phyloP scores from a whole-genome alignment of 2,329 filamentous ascomycete species.

The Claviceps pusilla region DNA sequence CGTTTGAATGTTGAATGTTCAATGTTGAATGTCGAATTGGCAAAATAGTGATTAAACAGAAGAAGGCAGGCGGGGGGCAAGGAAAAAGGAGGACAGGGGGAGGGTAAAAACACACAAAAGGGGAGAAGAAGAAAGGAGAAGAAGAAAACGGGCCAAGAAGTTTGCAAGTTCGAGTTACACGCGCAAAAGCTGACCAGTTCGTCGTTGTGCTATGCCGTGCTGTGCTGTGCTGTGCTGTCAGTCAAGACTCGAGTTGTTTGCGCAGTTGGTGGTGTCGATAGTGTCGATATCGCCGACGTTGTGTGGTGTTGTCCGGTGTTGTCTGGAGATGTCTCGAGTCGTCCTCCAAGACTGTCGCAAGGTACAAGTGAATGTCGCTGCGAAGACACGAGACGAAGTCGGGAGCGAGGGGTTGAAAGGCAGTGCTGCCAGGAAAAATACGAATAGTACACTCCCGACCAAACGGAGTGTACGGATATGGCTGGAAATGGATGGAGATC shows the following conservation, averaged over 20 bases:
- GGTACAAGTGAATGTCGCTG: constrained; percentile 39
- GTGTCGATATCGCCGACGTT: no score
- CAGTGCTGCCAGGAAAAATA: no score
- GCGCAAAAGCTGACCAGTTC: not conserved
- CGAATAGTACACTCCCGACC: no score
- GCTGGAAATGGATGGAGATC: no score
- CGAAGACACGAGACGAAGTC: constrained; percentile 9
- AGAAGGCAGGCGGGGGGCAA: not conserved
- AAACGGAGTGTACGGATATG: no score
- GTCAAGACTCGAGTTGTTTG: constrained; percentile 1
- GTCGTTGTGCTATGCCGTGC: not conserved
- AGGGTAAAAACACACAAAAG: no score
- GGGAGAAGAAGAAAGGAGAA: no score
- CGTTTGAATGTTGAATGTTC: not conserved
- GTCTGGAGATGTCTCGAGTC: constrained; percentile 2
- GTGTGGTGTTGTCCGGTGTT: no score
- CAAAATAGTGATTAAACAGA: not conserved
- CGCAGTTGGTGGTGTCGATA: not conserved
- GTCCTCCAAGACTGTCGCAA: constrained; percentile 20
- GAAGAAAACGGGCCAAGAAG: not conserved
- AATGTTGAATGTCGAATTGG: not conserved
- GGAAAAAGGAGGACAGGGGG: no score
- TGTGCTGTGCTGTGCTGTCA: not conserved
- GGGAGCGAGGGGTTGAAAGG: not conserved
- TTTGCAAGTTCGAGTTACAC: not conserved